Conservation (phyloP, 2,329 filamentous ascomycete genomes). For the Fusarium torreyae region DNA sequence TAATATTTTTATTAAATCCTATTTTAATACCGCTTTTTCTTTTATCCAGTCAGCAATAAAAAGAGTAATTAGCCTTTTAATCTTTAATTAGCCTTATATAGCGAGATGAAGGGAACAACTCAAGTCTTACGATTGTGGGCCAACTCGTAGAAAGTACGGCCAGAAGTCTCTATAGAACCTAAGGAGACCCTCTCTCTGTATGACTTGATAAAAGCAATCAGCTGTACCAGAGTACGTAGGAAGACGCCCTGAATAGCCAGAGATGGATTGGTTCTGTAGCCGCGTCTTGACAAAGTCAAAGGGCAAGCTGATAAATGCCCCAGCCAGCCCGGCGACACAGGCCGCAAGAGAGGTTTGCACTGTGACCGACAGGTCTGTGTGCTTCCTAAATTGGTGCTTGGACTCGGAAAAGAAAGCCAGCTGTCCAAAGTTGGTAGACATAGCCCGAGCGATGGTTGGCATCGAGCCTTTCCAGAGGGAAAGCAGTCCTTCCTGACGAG, state of each 20-base stretch:
- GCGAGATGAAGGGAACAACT: too few species aligned
- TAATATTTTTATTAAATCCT: too few species aligned
- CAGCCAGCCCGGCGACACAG: neutral
- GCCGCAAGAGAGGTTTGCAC: neutral
- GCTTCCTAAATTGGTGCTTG: neutral
- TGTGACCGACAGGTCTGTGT: neutral
- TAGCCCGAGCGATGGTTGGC: neutral
- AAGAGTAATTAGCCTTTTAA: too few species aligned
- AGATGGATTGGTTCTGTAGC: neutral
- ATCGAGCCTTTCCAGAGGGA: neutral
- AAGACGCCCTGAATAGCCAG: neutral
- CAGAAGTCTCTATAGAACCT: conserved; percentile 80
- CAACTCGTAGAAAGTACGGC: conserved; percentile 79
- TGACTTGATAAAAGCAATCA: neutral
- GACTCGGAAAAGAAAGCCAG: conserved; percentile 1
- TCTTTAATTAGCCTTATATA: too few species aligned
- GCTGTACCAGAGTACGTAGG: neutral
- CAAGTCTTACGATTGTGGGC: conserved; percentile 71
- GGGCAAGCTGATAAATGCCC: neutral
- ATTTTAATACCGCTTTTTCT: too few species aligned
- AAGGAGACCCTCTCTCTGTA: conserved; percentile 72
- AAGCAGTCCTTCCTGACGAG: neutral
- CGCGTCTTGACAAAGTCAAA: conserved; percentile 1
- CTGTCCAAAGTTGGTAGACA: conserved; percentile 3
- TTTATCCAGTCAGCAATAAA: too few species aligned